Base-by-base conservation (phyloP, 495 filamentous ascomycete species). In the Aspergillus nidulans region DNA sequence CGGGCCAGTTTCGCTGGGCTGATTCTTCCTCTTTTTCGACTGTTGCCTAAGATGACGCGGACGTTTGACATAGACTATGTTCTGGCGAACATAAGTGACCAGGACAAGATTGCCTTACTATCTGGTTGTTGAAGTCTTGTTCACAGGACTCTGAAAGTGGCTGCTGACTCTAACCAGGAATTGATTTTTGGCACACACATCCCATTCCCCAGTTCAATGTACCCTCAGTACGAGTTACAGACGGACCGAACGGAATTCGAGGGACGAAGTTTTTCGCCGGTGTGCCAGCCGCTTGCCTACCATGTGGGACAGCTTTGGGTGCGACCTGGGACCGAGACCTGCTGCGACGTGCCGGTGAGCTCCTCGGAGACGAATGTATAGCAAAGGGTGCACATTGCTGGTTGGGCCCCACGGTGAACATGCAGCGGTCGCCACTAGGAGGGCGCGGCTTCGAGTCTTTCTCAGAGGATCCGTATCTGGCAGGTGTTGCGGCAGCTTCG, bases 401-500 rank as follows among this genome's bases (percentile, higher is more conserved):
- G 55, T 72, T 90, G 15, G 87, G 83, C 2, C 87, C 87, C 6
- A 88, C 85, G 2, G 80, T 89, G 55, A 90, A 87, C 63, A 85
- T 88, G 66, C 85, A 86, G 49, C 78, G 87, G 28, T 76, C 78
- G 5, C 87, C 87, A 1, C 74, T 89, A 0, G 86, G 86, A 7
- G 87, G 87, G 10, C 76, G 87, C 53, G 84, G 83, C 20, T 90
- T 89, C 54, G 87, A 90, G 67, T 83, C 80, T 8, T 81, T 88
- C 39, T 85, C 85, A 0, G 87, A 90, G 60, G 87, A 90, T 58
- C 85, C 86, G 1, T 67, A 82, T 42, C 70, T 90, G 16, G 74
- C 85, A 6, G 87, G 87, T 0, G 69, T 76, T 18, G 66, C 83
- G 3, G 84, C 85, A 4, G 81, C 79, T 0, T 72, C 78, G 5